Percentiles rank a stretch among this genome's conserved stretches.
phyloP scores from a whole-genome alignment of 2,329 filamentous ascomycete genomes.

The Cercospora sp. region DNA sequence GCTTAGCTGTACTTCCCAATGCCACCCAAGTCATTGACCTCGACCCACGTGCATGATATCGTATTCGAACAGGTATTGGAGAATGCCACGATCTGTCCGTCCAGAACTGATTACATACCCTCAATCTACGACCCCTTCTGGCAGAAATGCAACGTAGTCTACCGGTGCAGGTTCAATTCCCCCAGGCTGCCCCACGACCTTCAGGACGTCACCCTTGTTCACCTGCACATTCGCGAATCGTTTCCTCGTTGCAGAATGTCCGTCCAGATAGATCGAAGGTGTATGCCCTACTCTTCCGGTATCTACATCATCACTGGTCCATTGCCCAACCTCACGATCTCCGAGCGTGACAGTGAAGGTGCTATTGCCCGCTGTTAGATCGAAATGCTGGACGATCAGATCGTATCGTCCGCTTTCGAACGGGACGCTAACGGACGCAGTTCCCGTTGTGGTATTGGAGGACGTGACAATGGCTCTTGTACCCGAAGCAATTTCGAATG shows the following conservation, averaged over 20 bases:
- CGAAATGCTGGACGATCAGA: conserved; percentile 67
- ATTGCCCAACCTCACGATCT: conserved; percentile 55
- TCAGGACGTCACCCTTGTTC: conserved; percentile 54
- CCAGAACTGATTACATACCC: background rate
- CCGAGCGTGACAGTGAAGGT: conserved; percentile 59
- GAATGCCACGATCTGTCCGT: background rate
- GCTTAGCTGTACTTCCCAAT: background rate
- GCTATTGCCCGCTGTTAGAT: conserved; percentile 60
- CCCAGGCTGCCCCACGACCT: conserved; percentile 59
- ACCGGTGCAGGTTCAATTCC: conserved; percentile 65
- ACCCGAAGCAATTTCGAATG: conserved; percentile 62
- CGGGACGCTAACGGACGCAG: conserved; percentile 49
- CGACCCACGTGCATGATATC: background rate
- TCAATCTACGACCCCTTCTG: conserved; percentile 49
- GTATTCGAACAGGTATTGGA: background rate
- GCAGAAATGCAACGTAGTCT: conserved; percentile 66
- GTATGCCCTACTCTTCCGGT: conserved; percentile 62
- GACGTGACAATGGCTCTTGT: conserved; percentile 57
- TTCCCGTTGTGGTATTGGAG: conserved; percentile 55
- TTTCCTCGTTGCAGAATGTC: conserved; percentile 61
- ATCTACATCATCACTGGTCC: conserved; percentile 46
- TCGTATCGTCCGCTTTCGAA: conserved; percentile 60
- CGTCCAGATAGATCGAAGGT: conserved; percentile 61
- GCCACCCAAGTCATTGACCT: no score
- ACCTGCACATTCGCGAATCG: conserved; percentile 54